phyloP scores from a whole-genome alignment of 2,329 filamentous ascomycete genomes.

The Rugonectria rugulosa region DNA sequence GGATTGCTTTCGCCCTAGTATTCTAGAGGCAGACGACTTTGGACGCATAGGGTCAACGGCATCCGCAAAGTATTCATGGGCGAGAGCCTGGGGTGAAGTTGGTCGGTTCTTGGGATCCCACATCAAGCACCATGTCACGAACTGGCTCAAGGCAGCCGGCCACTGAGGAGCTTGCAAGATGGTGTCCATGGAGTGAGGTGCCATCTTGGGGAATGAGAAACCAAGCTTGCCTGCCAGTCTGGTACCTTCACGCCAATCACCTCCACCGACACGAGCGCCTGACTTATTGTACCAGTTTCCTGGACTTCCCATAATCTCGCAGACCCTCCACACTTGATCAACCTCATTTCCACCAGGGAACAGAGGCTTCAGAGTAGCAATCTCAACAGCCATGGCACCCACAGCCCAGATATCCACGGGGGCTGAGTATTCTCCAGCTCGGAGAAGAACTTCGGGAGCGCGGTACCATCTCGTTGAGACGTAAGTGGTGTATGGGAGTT shows the following conservation, averaged over 20 bases:
- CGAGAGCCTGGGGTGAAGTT: conserved; percentile 91
- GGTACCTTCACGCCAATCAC: conserved; percentile 96
- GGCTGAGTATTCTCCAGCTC: conserved; percentile 95
- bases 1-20: conserved; percentile 89
- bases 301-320: conserved; percentile 98
- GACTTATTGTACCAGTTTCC: conserved; percentile 98
- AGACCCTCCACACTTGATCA: conserved; percentile 98
- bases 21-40: conserved; percentile 86
- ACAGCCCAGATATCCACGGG: conserved; percentile 99
- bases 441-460: conserved; percentile 90
- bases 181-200: conserved; percentile 93
- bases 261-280: conserved; percentile 85
- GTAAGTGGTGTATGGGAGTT: conserved; percentile 96
- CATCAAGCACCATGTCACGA: conserved; percentile 98
- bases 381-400: conserved; percentile 97
- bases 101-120: conserved; percentile 95
- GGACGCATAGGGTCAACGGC: conserved; percentile 90
- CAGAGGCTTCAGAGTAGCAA: conserved; percentile 93
- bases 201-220: conserved; percentile 99
- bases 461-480: conserved; percentile 99
- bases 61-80: conserved; percentile 93
- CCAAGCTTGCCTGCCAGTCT: conserved; percentile 93
- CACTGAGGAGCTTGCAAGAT: conserved; percentile 91
- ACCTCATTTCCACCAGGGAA: conserved; percentile 99
- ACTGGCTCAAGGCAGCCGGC: conserved; percentile 86